Percentiles rank a stretch among this genome's conserved stretches.
Evolutionary conservation across 345 rosid genomes (phyloP).

Genomic region (Cochlearia excelsa): DNA sequence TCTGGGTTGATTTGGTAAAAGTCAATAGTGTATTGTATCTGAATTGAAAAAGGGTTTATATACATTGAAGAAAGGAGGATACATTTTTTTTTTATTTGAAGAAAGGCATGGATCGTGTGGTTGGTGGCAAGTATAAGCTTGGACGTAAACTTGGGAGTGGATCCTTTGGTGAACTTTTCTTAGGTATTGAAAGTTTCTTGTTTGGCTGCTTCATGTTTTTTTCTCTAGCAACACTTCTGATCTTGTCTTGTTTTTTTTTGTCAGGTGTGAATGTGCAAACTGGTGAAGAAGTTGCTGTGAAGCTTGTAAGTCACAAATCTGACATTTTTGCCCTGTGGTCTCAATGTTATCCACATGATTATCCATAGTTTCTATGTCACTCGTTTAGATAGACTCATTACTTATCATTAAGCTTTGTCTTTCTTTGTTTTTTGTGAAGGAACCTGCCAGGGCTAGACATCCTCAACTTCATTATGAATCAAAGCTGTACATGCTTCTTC

Average conservation of each 20-base stretch:
- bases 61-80: constrained; percentile 16
- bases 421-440: constrained; percentile 34
- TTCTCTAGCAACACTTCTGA: background rate
- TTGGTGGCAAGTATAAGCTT: constrained; percentile 89
- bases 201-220: background rate
- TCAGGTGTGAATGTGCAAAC: constrained; percentile 75
- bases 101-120: constrained; percentile 60
- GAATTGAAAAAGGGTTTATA: background rate
- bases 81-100: background rate
- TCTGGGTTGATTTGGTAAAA: background rate
- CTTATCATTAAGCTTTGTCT: background rate
- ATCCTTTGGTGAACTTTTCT: constrained; percentile 91
- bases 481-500: constrained; percentile 81
- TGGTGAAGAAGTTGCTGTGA: constrained; percentile 53
- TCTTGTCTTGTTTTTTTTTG: constrained; percentile 4
- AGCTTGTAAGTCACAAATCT: constrained; percentile 54
- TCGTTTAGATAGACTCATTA: background rate
- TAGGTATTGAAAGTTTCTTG: constrained; percentile 46
- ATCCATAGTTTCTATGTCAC: too few species aligned
- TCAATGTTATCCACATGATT: background rate
- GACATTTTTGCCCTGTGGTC: background rate
- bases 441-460: constrained; percentile 79
- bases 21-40: too few species aligned
- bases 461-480: constrained; percentile 33
- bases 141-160: constrained; percentile 97